Conservation (phyloP, 139 green algal genomes). For the Ulvella scutata region DNA sequence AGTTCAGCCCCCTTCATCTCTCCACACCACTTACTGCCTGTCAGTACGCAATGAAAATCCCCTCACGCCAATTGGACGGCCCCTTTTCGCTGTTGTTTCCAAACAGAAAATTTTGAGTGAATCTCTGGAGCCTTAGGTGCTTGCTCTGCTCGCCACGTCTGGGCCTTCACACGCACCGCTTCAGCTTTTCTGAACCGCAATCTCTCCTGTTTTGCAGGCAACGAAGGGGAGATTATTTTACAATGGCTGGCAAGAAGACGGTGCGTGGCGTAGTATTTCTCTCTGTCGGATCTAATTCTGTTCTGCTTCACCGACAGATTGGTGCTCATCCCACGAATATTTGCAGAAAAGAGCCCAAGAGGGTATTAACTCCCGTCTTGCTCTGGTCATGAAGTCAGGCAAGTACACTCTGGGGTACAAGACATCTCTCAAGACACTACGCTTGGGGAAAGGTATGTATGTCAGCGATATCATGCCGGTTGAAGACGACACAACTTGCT, state of each 20-base stretch:
- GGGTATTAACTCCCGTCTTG: conserved; percentile 89
- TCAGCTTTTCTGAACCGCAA: too few relatives aligned
- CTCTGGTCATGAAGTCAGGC: conserved; percentile 98
- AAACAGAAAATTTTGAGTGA: too few relatives aligned
- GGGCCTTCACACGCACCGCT: too few relatives aligned
- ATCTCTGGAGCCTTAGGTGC: neutral
- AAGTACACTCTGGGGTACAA: conserved; percentile 99
- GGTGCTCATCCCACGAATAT: neutral
- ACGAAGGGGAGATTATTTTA: conserved; percentile 14
- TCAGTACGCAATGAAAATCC: too few relatives aligned
- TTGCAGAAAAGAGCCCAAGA: conserved; percentile 82
- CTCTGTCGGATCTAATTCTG: neutral
- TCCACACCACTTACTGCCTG: too few relatives aligned
- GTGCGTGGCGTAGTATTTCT: conserved; percentile 7
- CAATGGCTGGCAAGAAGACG: conserved; percentile 31
- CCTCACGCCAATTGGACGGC: too few relatives aligned
- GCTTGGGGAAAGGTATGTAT: conserved; percentile 73
- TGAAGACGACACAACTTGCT: too few relatives aligned
- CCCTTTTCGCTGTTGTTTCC: too few relatives aligned
- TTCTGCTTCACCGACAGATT: conserved; percentile 5
- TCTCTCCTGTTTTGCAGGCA: conserved; percentile 15
- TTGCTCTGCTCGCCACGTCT: too few relatives aligned
- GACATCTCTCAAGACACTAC: conserved; percentile 92
- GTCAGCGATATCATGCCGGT: neutral
- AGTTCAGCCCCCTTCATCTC: too few relatives aligned